phyloP scores from a whole-genome alignment of 2,329 filamentous ascomycete genomes.

The Fusarium torulosum region DNA sequence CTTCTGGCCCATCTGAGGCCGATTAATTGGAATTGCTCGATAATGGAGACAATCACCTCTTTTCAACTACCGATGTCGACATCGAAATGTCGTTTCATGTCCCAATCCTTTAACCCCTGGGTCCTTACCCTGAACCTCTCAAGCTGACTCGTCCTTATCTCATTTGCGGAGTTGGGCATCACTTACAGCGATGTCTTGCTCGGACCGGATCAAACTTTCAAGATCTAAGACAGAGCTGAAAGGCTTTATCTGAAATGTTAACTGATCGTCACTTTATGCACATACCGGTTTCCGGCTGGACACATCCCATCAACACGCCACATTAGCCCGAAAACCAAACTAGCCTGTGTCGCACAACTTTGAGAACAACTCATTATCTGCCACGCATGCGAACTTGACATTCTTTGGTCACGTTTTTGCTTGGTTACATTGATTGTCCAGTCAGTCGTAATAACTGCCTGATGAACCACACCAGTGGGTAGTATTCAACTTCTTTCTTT shows the following conservation, averaged over 20 bases:
- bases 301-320: constrained; percentile 29
- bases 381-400: constrained; percentile 36
- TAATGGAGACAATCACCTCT: constrained; percentile 40
- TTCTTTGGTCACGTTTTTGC: constrained; percentile 13
- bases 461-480: constrained; percentile 18
- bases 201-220: constrained; percentile 18
- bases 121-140: constrained; percentile 21
- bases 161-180: not conserved
- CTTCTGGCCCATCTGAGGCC: not conserved
- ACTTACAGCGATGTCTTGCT: constrained; percentile 3
- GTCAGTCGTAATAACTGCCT: constrained; percentile 22
- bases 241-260: constrained; percentile 12
- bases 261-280: constrained; percentile 27
- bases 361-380: constrained; percentile 44
- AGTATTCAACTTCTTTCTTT: constrained; percentile 4
- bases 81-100: constrained; percentile 42
- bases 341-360: constrained; percentile 38
- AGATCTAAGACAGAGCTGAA: not conserved
- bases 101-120: constrained; percentile 12
- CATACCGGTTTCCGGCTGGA: constrained; percentile 33
- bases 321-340: constrained; percentile 21
- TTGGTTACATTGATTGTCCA: constrained; percentile 7
- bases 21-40: constrained; percentile 16
- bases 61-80: constrained; percentile 45
- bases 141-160: constrained; percentile 6